phyloP scores from a whole-genome alignment of 495 filamentous ascomycete species.

The Penicillium egyptiacum region DNA sequence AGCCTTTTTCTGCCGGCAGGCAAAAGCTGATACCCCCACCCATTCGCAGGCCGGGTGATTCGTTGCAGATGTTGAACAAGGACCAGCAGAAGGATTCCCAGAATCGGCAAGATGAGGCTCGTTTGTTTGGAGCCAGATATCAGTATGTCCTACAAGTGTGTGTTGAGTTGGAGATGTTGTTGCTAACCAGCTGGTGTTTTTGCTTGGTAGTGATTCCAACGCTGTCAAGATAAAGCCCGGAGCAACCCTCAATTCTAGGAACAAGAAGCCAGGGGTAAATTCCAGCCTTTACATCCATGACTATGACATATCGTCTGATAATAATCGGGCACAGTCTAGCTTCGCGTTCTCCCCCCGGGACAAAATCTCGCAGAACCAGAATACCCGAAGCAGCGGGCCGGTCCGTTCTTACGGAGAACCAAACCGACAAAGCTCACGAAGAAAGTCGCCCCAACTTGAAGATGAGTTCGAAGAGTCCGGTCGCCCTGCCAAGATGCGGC shows the following conservation, averaged over 20 bases:
- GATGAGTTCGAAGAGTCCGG: conserved; percentile 20
- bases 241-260: conserved; percentile 9
- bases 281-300: not conserved
- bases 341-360: conserved; percentile 32
- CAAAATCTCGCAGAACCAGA: conserved; percentile 29
- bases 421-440: not conserved
- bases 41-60: conserved; percentile 13
- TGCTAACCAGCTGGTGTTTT: conserved; percentile 2
- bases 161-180: not conserved
- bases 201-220: conserved; percentile 16
- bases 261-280: conserved; percentile 24
- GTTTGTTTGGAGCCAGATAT: conserved; percentile 22
- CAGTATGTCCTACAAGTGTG: conserved; percentile 15
- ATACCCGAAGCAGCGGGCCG: conserved; percentile 40
- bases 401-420: conserved; percentile 33
- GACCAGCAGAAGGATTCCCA: conserved; percentile 11
- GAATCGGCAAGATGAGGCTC: conserved; percentile 26
- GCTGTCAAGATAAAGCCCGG: conserved; percentile 23
- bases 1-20: conserved; percentile 3
- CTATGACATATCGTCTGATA: conserved; percentile 5
- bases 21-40: conserved; percentile 15
- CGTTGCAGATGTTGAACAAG: conserved; percentile 25
- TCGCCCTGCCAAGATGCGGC: conserved; percentile 36
- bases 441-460: conserved; percentile 8
- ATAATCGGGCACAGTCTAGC: conserved; percentile 6